Conservation (phyloP, 768 basidiomycete genomes). For the Naganishia randhawae region DNA sequence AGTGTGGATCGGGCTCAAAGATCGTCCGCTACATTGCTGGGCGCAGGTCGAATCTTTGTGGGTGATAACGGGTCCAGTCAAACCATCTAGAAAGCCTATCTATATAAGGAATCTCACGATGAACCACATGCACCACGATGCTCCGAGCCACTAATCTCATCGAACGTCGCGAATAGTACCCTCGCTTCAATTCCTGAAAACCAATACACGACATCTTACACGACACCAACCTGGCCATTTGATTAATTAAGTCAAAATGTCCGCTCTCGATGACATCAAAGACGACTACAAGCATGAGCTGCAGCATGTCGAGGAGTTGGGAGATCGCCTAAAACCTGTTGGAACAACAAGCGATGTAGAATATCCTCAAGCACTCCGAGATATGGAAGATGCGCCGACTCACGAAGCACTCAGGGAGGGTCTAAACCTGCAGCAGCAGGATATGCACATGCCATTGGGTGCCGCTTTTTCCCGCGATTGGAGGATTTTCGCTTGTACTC, state of each 20-base stretch:
- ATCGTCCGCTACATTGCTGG: neutral
- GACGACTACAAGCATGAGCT: slow-evolving; percentile 21
- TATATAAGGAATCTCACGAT: neutral
- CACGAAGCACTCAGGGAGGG: slow-evolving; percentile 1
- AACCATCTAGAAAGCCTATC: too few species aligned
- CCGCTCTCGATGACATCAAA: slow-evolving; percentile 12
- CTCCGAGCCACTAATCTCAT: neutral
- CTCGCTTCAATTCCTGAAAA: neutral
- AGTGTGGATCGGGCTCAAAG: neutral
- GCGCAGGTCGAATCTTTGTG: neutral
- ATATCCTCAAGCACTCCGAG: slow-evolving; percentile 26
- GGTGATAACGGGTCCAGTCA: neutral
- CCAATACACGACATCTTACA: too few species aligned
- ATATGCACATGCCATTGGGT: neutral
- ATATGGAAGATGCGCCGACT: slow-evolving; percentile 26
- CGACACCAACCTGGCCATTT: neutral
- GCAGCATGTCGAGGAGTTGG: slow-evolving; percentile 14
- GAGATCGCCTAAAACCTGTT: neutral
- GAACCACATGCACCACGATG: neutral
- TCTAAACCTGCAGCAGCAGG: neutral
- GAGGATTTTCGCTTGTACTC: slow-evolving; percentile 14
- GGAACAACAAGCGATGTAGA: slow-evolving; percentile 21
- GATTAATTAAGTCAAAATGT: neutral
- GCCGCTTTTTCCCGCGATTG: slow-evolving; percentile 5
- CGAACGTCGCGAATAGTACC: neutral